Evolutionary conservation across 2,329 filamentous ascomycete species (phyloP), one percentile per base, ranked within the genome.

Genomic region (Exserohilum turcica): DNA sequence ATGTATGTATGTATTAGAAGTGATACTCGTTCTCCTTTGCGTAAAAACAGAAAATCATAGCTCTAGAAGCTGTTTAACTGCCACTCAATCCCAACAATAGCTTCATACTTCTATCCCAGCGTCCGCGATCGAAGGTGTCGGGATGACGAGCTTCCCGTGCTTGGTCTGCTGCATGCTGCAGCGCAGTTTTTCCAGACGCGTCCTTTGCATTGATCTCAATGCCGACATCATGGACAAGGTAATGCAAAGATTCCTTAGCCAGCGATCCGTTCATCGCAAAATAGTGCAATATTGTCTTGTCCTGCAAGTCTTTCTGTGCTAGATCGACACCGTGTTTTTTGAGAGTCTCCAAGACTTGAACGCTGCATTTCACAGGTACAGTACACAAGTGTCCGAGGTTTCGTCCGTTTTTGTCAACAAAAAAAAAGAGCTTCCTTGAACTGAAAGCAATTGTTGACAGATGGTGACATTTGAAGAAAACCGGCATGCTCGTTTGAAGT

Each of bases 351-450:
- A 50, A 44, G 16, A 54, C 15, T 39, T 36, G 18, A 44, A 57
- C 27, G 4, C 32, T 28, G 38, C 13, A 48, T 15, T 12, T 13
- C 31, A 31, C 36, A 3, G 49, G 27, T 1, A 10, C 43, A 48
- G 42, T 21, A 33, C 32, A 44, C 7, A 57, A 24, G 43, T 57
- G 45, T 39, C 50, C 50, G n/a, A 57, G 49, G 28, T 50, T 51
- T 54, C 48, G 24, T 31, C 50, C 54, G 3, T 53, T 10, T 6
- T 32, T 50, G 38, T 57, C 43, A 6, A 53, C 18, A 54, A 48
- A 54, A 48, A 47, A 5, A 18, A 50, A 43, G 54, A 35, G 54
- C 15, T 57, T 50, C 54, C 54, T 35, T 57, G 35, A 28, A 50
- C 15, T n/a, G 24, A 49, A 44, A 54, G 45, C 27, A 54, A 32